Conservation (phyloP, 2,329 filamentous ascomycete species). For the Cladophialophora chaetospira region DNA sequence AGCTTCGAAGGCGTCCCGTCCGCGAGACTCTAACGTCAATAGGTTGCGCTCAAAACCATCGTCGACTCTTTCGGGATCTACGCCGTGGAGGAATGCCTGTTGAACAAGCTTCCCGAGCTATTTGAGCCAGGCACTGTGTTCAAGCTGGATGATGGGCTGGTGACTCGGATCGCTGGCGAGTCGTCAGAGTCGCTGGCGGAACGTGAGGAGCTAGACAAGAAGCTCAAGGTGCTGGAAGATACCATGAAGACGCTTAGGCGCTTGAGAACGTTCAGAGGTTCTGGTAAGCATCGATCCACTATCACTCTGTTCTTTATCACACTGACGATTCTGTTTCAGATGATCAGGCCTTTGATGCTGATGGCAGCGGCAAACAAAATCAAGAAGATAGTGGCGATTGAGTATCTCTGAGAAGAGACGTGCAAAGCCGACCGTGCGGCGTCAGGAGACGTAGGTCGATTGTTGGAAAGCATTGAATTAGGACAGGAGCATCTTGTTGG, state of each 20-base stretch:
- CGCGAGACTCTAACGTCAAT: background rate
- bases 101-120: conserved; percentile 46
- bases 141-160: conserved; percentile 38
- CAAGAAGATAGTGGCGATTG: too few species aligned
- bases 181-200: conserved; percentile 22
- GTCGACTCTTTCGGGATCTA: conserved; percentile 54
- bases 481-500: too few species aligned
- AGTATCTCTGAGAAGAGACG: too few species aligned
- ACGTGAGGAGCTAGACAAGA: conserved; percentile 31
- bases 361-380: too few species aligned
- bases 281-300: too few species aligned
- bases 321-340: too few species aligned
- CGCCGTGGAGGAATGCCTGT: conserved; percentile 53
- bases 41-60: conserved; percentile 50
- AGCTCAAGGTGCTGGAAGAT: conserved; percentile 40
- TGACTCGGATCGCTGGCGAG: conserved; percentile 44
- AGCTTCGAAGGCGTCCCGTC: background rate
- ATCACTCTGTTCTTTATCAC: too few species aligned
- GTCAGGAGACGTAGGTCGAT: too few species aligned
- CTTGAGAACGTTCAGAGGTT: conserved; percentile 1
- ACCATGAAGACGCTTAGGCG: conserved; percentile 18
- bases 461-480: too few species aligned
- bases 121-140: conserved; percentile 44
- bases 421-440: too few species aligned
- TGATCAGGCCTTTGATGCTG: background rate